Evolutionary conservation across 108 stramenopile species (phyloP).

Genomic region (Asterionellopsis glacialis): DNA sequence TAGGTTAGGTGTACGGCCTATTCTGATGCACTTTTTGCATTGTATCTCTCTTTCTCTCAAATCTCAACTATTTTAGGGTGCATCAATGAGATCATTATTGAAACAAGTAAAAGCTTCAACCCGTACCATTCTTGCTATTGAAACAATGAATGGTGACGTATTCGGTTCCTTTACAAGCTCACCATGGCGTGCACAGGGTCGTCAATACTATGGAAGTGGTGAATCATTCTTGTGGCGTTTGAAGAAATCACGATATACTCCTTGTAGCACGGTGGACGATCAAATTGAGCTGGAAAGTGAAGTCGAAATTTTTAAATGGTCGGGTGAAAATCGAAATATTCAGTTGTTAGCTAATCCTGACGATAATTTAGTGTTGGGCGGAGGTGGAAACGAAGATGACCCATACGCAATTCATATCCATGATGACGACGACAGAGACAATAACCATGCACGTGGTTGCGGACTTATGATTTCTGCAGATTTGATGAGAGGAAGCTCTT

Average conservation of each 20-base stretch:
- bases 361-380: conserved; percentile 36
- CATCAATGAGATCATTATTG: conserved; percentile 41
- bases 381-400: conserved; percentile 23
- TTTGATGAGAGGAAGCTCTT: conserved; percentile 42
- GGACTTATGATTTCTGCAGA: conserved; percentile 31
- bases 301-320: conserved; percentile 38
- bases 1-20: too few relatives aligned
- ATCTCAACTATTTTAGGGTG: conserved; percentile 42
- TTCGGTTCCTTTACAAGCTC: conserved; percentile 73
- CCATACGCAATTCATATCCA: background rate
- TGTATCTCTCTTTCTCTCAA: background rate
- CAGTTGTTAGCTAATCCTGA: conserved; percentile 22
- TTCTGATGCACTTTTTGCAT: conserved; percentile 4
- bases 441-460: conserved; percentile 27
- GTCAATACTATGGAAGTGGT: conserved; percentile 48
- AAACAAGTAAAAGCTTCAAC: conserved; percentile 36
- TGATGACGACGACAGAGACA: background rate
- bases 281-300: conserved; percentile 40
- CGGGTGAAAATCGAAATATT: conserved; percentile 37
- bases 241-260: conserved; percentile 32
- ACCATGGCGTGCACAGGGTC: conserved; percentile 50
- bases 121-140: conserved; percentile 63
- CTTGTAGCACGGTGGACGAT: conserved; percentile 29
- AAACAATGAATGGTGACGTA: conserved; percentile 71
- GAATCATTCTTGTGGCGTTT: conserved; percentile 71